Base-by-base conservation (phyloP, 345 rosid genomes). In the Citrus maxima region DNA sequence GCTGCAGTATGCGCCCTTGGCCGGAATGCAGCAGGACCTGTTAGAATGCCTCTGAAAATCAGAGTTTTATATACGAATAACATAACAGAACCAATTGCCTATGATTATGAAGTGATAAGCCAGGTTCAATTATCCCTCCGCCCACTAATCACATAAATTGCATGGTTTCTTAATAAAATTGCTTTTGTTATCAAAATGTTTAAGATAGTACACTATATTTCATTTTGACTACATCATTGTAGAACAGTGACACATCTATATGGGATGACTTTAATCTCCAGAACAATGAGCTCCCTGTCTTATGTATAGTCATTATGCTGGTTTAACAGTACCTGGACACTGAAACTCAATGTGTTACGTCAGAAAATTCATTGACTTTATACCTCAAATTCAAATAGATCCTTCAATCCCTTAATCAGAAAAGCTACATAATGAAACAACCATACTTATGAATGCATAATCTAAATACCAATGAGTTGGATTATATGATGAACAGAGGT, bases 11-110 rank as follows among this genome's bases (percentile, higher is more conserved):
- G 92, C 49, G 95, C 90, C 78, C 98, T 87, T 34, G 99, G 98
- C 34, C 99, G 93, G 87, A 96, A 94, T 76, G 99, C 97, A 77
- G 99, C 98, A 10, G 99, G 95, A 82, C 98, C 99, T 96, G 93
- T 74, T 80, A 64, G 82, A 79, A 73, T 24, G 74, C 49, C 71
- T 60, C 65, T 25, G 14, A 18, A 74, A 74, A 64, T 73, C 69
- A 84, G 77, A 79, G 16, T 61, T 61, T 61, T 65, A 25, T 32
- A 63, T 49, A 74, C 24, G 58, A 71, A 56, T 58, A 56, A 69
- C 4, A 73, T 28, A 49, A 70, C 19, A 34, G 55, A 46, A 51
- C 10, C 16, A 37, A 72, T 51, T 46, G 42, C 21, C 56, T 42
- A 49, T 22, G 77, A 21, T 67, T 72, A 24, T 70, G 30, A 21